These are phyloP conservation scores for Cryoendolithus antarcticus DNA, from an alignment of 2,329 filamentous ascomycete species.

Conservation along the genomic window DNA sequence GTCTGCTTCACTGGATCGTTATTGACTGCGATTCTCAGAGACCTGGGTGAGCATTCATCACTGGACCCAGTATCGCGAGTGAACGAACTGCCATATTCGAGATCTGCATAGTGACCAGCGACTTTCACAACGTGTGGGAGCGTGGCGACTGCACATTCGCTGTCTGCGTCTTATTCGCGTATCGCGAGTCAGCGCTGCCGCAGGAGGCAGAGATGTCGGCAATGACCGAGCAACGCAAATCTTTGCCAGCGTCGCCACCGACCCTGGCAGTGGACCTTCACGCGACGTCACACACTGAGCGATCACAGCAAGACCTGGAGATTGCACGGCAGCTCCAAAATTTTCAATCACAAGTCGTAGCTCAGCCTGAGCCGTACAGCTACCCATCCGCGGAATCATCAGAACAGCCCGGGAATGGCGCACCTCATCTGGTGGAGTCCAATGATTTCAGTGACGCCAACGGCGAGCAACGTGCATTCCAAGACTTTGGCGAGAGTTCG, in stretches of 20 bases:
- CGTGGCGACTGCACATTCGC: too few species aligned
- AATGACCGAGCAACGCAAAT: neutral
- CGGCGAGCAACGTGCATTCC: slow-evolving; percentile 4
- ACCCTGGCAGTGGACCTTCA: slow-evolving; percentile 2
- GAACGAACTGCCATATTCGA: too few species aligned
- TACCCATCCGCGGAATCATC: slow-evolving; percentile 6
- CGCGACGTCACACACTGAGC: slow-evolving; percentile 30
- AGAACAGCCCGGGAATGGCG: slow-evolving; percentile 1
- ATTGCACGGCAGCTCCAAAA: slow-evolving; percentile 36
- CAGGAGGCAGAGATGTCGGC: slow-evolving; percentile 19
- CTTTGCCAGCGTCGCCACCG: neutral
- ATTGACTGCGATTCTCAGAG: too few species aligned
- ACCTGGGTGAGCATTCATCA: too few species aligned
- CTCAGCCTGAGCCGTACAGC: slow-evolving; percentile 9
- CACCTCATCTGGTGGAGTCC: neutral
- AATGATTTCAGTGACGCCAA: slow-evolving; percentile 2
- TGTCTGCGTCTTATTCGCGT: too few species aligned
- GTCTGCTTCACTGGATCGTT: too few species aligned
- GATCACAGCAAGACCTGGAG: slow-evolving; percentile 38
- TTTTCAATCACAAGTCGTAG: slow-evolving; percentile 30
- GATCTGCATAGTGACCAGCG: too few species aligned
- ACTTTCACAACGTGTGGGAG: too few species aligned
- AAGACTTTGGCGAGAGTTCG: slow-evolving; percentile 5
- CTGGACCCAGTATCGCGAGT: too few species aligned
- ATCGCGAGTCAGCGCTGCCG: slow-evolving; percentile 11